A percentile compares a stretch with the other conserved stretches of the same genome.
These are phyloP conservation scores for Butyriboletus loyo DNA, from an alignment of 768 basidiomycete species.

Conservation along the genomic window DNA sequence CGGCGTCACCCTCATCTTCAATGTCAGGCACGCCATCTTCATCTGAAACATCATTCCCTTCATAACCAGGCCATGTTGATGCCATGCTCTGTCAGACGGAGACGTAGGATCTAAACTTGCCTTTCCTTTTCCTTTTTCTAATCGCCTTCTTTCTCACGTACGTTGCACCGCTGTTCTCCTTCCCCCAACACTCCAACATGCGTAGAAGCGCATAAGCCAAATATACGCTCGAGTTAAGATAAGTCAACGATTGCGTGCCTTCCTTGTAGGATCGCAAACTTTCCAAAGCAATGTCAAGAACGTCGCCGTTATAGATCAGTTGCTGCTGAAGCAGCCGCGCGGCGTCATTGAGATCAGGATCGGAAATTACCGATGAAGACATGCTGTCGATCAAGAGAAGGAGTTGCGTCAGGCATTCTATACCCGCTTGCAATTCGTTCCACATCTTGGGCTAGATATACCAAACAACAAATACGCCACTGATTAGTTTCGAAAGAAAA, in stretches of 20 bases:
- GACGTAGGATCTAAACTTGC: conserved; percentile 36
- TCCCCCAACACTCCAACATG: conserved; percentile 88
- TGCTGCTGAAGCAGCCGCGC: conserved; percentile 84
- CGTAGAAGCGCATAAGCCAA: conserved; percentile 81
- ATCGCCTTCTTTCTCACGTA: conserved; percentile 67
- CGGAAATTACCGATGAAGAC: conserved; percentile 47
- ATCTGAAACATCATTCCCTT: conserved; percentile 41
- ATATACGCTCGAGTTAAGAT: conserved; percentile 83
- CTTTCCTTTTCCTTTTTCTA: conserved; percentile 50
- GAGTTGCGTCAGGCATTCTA: conserved; percentile 91
- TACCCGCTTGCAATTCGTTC: conserved; percentile 91
- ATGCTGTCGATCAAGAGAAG: conserved; percentile 86
- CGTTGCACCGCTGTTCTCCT: conserved; percentile 59
- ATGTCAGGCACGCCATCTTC: conserved; percentile 68
- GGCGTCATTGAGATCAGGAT: conserved; percentile 57
- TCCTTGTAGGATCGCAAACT: conserved; percentile 76
- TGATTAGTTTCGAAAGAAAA: conserved; percentile 4
- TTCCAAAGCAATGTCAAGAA: conserved; percentile 83
- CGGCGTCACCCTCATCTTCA: conserved; percentile 59
- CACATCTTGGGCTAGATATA: conserved; percentile 78
- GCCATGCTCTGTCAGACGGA: conserved; percentile 11
- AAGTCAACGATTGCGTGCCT: conserved; percentile 73
- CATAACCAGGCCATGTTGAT: conserved; percentile 8
- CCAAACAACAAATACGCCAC: conserved; percentile 6
- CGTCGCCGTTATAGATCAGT: conserved; percentile 92